Evolutionary conservation across 2,329 filamentous ascomycete genomes (phyloP).

Genomic region (Pezicula neosporulosa): DNA sequence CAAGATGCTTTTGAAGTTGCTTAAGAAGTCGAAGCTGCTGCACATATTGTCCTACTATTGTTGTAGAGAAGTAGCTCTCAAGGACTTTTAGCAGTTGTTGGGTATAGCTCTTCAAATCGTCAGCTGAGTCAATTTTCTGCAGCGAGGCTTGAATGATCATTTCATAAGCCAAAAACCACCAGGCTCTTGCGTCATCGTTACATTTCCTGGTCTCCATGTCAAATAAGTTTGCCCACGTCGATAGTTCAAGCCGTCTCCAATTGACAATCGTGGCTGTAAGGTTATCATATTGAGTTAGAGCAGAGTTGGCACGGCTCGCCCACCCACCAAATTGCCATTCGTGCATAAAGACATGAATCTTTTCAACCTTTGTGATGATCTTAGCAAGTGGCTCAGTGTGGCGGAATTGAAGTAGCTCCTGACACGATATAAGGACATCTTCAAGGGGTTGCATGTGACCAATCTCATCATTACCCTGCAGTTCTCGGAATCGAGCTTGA

Average conservation of each 20-base stretch:
- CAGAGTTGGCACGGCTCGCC: constrained; percentile 76
- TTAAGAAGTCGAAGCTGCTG: constrained; percentile 69
- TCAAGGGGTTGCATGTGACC: constrained; percentile 71
- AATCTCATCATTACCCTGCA: constrained; percentile 64
- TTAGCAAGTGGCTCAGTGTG: constrained; percentile 83
- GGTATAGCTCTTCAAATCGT: constrained; percentile 60
- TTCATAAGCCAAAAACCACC: constrained; percentile 98
- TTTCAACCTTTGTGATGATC: constrained; percentile 82
- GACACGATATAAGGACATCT: constrained; percentile 74
- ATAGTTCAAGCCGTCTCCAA: constrained; percentile 88
- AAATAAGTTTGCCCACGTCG: constrained; percentile 86
- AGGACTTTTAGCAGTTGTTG: constrained; percentile 71
- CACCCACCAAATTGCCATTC: constrained; percentile 90
- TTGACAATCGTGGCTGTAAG: constrained; percentile 78
- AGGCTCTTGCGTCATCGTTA: constrained; percentile 74
- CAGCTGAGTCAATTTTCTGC: constrained; percentile 54
- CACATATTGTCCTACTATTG: constrained; percentile 77
- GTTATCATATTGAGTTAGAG: constrained; percentile 66
- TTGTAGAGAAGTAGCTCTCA: constrained; percentile 73
- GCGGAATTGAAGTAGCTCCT: constrained; percentile 69
- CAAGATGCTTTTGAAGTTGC: constrained; percentile 62
- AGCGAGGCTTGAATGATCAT: constrained; percentile 76
- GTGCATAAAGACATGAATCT: constrained; percentile 78
- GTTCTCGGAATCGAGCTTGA: constrained; percentile 67
- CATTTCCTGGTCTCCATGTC: constrained; percentile 79